These are phyloP conservation scores for Fusarium sp. DNA, from an alignment of 2,329 filamentous ascomycete species.

Conservation along the genomic window DNA sequence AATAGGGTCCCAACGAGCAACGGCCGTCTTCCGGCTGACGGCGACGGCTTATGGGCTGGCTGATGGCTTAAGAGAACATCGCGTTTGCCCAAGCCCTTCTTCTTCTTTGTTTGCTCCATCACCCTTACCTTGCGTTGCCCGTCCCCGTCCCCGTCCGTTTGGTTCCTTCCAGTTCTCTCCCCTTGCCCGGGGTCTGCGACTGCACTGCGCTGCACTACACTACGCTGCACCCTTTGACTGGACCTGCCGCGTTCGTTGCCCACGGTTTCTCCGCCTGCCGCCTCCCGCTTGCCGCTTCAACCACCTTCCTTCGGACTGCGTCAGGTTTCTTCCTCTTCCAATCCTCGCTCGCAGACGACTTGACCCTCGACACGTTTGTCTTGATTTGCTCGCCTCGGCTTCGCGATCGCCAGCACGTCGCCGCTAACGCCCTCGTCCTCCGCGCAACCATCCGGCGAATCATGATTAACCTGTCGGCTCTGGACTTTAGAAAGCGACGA, in stretches of 20 bases:
- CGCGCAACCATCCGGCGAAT: conserved; percentile 22
- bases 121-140: neutral
- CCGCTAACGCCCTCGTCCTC: neutral
- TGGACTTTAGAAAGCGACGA: conserved; percentile 39
- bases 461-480: conserved; percentile 33
- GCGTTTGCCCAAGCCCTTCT: neutral
- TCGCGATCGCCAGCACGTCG: conserved; percentile 11
- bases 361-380: neutral
- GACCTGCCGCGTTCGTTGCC: conserved; percentile 3
- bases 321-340: neutral
- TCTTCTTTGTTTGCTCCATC: conserved; percentile 15
- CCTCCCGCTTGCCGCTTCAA: conserved; percentile 1
- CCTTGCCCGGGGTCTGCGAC: neutral
- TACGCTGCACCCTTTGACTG: neutral
- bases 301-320: conserved; percentile 9
- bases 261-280: conserved; percentile 26
- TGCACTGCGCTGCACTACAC: neutral
- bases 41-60: conserved; percentile 2
- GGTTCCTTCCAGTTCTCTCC: neutral
- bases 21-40: conserved; percentile 19
- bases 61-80: neutral
- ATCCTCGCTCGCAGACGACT: neutral
- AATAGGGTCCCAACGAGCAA: conserved; percentile 10
- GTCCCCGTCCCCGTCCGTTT: neutral
- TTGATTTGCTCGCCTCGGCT: conserved; percentile 1